Conservation (phyloP, 73 alveolate genomes). For the Tetrahymena elliotti region DNA sequence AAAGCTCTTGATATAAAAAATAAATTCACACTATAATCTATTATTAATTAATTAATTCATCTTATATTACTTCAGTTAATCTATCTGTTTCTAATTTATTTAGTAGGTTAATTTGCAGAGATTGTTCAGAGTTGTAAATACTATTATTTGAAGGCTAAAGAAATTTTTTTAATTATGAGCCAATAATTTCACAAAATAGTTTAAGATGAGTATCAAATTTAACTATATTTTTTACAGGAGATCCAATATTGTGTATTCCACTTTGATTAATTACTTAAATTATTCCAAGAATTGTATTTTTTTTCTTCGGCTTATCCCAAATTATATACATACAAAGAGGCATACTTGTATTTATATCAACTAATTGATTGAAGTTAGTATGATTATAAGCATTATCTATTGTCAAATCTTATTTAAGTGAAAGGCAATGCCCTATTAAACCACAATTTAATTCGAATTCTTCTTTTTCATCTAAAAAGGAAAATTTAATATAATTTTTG, state of each 20-base stretch:
- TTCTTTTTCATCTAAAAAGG: neutral
- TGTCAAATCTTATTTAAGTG: slow-evolving; percentile 4
- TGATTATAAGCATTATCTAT: slow-evolving; percentile 49
- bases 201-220: neutral
- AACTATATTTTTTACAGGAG: neutral
- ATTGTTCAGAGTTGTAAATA: neutral
- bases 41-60: too few relatives aligned
- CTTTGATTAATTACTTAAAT: slow-evolving; percentile 38
- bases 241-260: slow-evolving; percentile 27
- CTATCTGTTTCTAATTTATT: neutral
- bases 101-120: neutral
- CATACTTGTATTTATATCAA: slow-evolving; percentile 64
- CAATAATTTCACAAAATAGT: neutral
- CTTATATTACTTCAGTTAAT: neutral
- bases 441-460: slow-evolving; percentile 12
- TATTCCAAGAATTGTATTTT: slow-evolving; percentile 17
- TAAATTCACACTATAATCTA: neutral
- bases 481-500: neutral
- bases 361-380: slow-evolving; percentile 39
- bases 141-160: neutral
- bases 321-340: slow-evolving; percentile 53
- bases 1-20: too few relatives aligned
- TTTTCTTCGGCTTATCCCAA: slow-evolving; percentile 3
- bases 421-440: slow-evolving; percentile 29
- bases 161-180: neutral